Conservation (phyloP, 2,329 filamentous ascomycete genomes). For the Talaromyces sp. region DNA sequence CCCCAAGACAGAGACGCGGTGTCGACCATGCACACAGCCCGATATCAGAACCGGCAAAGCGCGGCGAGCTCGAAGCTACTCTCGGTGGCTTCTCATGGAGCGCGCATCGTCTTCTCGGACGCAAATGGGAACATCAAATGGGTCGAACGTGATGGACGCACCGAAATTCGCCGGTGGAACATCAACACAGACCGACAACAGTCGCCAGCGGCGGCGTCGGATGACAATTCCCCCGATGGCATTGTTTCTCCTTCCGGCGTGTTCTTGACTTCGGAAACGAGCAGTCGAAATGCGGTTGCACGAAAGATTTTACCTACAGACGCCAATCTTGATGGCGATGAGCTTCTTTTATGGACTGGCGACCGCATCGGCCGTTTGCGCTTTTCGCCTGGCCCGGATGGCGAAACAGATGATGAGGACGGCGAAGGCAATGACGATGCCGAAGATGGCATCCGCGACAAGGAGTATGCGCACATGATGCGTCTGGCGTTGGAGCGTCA, state of each 20-base stretch:
- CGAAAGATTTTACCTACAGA: slow-evolving; percentile 69
- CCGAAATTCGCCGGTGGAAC: slow-evolving; percentile 51
- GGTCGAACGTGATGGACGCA: slow-evolving; percentile 76
- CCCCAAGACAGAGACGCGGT: slow-evolving; percentile 19
- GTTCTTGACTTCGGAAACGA: slow-evolving; percentile 49
- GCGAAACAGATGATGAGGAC: slow-evolving; percentile 20
- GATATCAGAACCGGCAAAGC: slow-evolving; percentile 75
- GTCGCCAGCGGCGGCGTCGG: slow-evolving; percentile 1
- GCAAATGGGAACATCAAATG: slow-evolving; percentile 80
- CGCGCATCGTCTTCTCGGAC: slow-evolving; percentile 75
- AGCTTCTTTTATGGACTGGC: slow-evolving; percentile 82
- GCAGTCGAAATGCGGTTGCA: slow-evolving; percentile 62
- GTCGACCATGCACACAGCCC: slow-evolving; percentile 21
- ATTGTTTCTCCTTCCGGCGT: slow-evolving; percentile 39
- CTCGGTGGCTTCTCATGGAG: slow-evolving; percentile 75
- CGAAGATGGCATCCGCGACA: slow-evolving; percentile 19
- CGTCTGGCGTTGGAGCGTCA: slow-evolving; percentile 68
- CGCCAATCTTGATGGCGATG: slow-evolving; percentile 48
- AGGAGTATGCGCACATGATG: slow-evolving; percentile 66
- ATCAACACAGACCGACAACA: slow-evolving; percentile 43
- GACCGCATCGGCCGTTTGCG: slow-evolving; percentile 70
- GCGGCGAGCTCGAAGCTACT: slow-evolving; percentile 75
- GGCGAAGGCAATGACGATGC: slow-evolving; percentile 25
- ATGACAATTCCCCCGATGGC: background rate
- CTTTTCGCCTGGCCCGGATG: slow-evolving; percentile 47